Evolutionary conservation across 1,284 basidiomycete genomes (phyloP).

Genomic region (Jaminaea rosea): DNA sequence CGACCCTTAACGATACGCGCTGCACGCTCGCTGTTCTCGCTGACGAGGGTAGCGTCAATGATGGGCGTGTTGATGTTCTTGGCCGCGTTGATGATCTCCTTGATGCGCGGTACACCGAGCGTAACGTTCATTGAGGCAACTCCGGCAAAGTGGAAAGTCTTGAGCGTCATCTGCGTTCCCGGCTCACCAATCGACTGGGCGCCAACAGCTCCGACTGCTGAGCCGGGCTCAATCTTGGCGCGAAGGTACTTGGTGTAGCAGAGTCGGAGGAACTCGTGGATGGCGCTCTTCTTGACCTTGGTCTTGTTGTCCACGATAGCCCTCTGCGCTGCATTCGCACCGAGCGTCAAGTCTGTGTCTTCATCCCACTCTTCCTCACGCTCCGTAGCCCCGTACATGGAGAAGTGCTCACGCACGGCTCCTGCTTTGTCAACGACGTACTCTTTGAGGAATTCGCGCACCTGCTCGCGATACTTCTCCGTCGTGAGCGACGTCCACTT

Average conservation of each 20-base stretch:
- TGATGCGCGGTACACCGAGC: constrained; percentile 96
- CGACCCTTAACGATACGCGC: constrained; percentile 96
- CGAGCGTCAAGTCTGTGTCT: constrained; percentile 66
- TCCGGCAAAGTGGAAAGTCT: constrained; percentile 99
- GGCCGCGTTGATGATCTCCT: constrained; percentile 98
- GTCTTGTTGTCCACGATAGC: constrained; percentile 76
- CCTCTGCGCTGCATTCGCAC: constrained; percentile 55
- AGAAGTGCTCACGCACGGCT: constrained; percentile 62
- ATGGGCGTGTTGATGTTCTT: constrained; percentile 96
- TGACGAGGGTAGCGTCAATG: constrained; percentile 88
- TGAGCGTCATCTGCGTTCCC: constrained; percentile 98
- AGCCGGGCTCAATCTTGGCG: constrained; percentile 45
- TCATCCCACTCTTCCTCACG: constrained; percentile 68
- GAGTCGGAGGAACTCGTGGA: constrained; percentile 69
- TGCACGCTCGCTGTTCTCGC: constrained; percentile 61
- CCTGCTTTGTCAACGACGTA: constrained; percentile 65
- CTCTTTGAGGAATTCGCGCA: constrained; percentile 65
- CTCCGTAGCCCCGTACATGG: constrained; percentile 75
- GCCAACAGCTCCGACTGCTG: constrained; percentile 91
- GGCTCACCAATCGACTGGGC: constrained; percentile 99
- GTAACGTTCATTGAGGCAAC: constrained; percentile 99
- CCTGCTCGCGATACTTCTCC: constrained; percentile 64
- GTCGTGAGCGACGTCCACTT: constrained; percentile 57
- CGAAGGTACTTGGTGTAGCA: constrained; percentile 63
- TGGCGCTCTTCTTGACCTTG: constrained; percentile 76